Evolutionary conservation across 805 yeast genomes (phyloP).

Genomic region (Yarrowia sp.): DNA sequence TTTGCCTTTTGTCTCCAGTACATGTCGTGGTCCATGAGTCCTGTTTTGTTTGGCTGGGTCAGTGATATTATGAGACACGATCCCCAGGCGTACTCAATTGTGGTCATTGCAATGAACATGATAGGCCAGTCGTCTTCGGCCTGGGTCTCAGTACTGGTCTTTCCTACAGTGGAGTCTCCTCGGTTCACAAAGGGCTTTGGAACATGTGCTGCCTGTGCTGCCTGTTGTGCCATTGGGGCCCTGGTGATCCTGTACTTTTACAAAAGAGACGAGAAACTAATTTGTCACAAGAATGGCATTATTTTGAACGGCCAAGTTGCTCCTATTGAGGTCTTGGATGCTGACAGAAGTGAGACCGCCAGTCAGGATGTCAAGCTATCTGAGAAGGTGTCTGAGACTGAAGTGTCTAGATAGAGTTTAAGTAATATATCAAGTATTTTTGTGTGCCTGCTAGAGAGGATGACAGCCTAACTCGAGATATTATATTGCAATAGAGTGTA

Average conservation of each 20-base stretch:
- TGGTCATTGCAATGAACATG: constrained; percentile 48
- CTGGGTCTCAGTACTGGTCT: constrained; percentile 48
- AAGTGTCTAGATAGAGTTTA: not conserved
- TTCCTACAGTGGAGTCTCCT: constrained; percentile 37
- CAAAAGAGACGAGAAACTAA: constrained; percentile 49
- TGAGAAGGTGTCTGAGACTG: not conserved
- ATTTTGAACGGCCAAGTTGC: not conserved
- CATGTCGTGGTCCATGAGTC: constrained; percentile 58
- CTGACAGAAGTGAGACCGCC: not conserved
- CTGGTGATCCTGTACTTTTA: constrained; percentile 51
- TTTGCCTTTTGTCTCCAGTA: constrained; percentile 56
- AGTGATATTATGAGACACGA: constrained; percentile 53
- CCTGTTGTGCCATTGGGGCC: constrained; percentile 19
- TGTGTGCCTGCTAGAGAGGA: too few relatives aligned
- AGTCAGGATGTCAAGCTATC: not conserved
- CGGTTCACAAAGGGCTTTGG: constrained; percentile 33
- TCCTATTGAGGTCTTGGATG: not conserved
- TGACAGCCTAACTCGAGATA: too few relatives aligned
- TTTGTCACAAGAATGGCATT: constrained; percentile 50
- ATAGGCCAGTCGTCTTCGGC: constrained; percentile 56
- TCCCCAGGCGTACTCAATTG: constrained; percentile 49
- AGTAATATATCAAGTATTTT: not conserved
- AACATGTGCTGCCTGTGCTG: constrained; percentile 29
- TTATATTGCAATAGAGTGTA: too few relatives aligned
- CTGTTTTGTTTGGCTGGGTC: constrained; percentile 55